Conservation (phyloP, 495 filamentous ascomycete species). For the Aspergillus haitiensis region DNA sequence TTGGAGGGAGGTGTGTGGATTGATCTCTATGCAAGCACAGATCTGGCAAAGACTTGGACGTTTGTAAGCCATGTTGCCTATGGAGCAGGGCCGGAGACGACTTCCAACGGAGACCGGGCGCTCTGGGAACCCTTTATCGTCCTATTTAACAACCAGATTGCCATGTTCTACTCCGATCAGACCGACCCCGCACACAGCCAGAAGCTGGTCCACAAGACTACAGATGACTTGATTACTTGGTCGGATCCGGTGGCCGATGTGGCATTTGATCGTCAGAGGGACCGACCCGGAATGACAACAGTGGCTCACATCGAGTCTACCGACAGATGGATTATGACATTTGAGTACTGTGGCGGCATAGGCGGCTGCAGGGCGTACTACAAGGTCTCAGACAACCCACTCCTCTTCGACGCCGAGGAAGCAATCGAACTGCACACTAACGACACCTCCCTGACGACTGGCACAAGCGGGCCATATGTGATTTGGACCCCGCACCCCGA, state of each 20-base stretch:
- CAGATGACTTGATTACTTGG: not conserved
- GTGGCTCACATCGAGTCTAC: constrained; percentile 9
- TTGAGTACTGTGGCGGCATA: constrained; percentile 3
- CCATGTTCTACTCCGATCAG: constrained; percentile 14
- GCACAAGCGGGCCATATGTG: constrained; percentile 4
- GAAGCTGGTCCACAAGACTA: constrained; percentile 13
- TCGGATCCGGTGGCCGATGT: not conserved
- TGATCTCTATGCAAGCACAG: constrained; percentile 4
- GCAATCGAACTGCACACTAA: constrained; percentile 9
- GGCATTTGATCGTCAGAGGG: not conserved
- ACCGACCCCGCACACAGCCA: constrained; percentile 4
- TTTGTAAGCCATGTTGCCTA: constrained; percentile 9
- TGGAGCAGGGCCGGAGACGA: not conserved
- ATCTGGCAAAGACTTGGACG: not conserved
- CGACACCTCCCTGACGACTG: not conserved
- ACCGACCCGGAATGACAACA: constrained; percentile 7
- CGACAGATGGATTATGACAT: constrained; percentile 7
- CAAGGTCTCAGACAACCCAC: not conserved
- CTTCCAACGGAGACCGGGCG: not conserved
- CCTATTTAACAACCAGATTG: constrained; percentile 7
- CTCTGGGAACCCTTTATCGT: constrained; percentile 12
- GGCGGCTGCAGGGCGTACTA: constrained; percentile 5
- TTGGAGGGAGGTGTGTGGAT: not conserved
- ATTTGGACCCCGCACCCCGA: constrained; percentile 13
- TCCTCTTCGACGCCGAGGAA: not conserved